Base-by-base conservation (phyloP, 176 grass and related monocot species). In the Tuctoria greenei region DNA sequence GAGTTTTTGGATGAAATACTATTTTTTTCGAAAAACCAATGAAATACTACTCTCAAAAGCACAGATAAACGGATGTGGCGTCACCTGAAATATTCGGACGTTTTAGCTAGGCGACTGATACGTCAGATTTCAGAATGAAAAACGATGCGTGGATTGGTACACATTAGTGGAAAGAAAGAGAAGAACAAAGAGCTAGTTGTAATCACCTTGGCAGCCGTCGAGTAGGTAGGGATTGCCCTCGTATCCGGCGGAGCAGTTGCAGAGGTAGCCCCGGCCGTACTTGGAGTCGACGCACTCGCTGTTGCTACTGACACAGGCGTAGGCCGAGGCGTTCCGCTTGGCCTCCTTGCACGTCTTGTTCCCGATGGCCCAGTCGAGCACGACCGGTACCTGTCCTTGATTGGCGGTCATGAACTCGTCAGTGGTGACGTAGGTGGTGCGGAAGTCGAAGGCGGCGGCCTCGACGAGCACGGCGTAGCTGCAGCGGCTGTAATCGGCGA, bases 351-450 rank as follows among this genome's bases (percentile, higher is more conserved):
- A 93, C 4, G 78, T 82, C 75, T 25, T 47, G 74, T 83, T 79
- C 45, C 80, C 75, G 61, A 97, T 82, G 54, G 90, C 85, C 90
- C 90, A 97, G 74, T 97, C 82, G 41, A 97, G 79, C 76, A 84
- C 79, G 2, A 97, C 6, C 7, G 90, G 93, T 26, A 84, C 64
- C 51, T 52, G 45, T 5, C 66, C 79, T 40, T 1, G 56, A 31
- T 49, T 54, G 34, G 77, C 31, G 0, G 10, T 21, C 42, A 89
- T 45, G 74, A 87, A 69, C 43, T 82, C 80, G 45, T 79, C 63
- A 12, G 81, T 84, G 20, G 85, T 86, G 21, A 93, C 64, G 72
- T 90, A 81, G 5, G 54, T 16, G 24, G 54, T 79, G 14, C 66
- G 76, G 79, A 93, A 97, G 20, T 78, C 67, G 72, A 93, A 97